Evolutionary conservation across 2,329 filamentous ascomycete species (phyloP), one percentile per base, ranked within the genome.

Genomic region (Epichloe bromicola): DNA sequence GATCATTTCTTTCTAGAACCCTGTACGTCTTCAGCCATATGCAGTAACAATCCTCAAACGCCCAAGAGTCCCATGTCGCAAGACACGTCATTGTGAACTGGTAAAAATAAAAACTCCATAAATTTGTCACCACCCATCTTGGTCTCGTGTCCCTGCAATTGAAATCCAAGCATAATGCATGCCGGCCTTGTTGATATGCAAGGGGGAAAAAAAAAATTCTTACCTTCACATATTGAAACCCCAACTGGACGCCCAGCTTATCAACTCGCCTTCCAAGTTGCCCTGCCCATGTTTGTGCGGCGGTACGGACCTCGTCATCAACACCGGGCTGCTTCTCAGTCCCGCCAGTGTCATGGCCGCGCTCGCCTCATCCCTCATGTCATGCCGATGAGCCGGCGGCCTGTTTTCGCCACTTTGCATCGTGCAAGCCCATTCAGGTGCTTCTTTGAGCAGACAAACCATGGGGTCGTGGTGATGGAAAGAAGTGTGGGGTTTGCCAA

Each of bases 391-490:
- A 30, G 45, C 39, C 23, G 38, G 20, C 5, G 43, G 5, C 30
- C 6, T 15, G 12, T 50, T 50, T 30, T 52, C 51, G 36, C 15
- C 15, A 39, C 45, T 26, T 12, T 34, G 30, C 37, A 50, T 48
- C n/a, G 48, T 5, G n/a, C 45, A 41, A 48, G 54, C 43, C 40
- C 59, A 54, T 14, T 41, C 49, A 5, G 55, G 56, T 4, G 55
- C 48, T 42, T 57, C 56, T 34, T 58, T 57, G 19, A 60, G 49
- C 8, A 59, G 53, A 4, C 51, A 50, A 7, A 58, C 55, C 12
- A 63, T 34, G 2, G 59, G 48, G 19, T 62, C 57, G 8, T 59
- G 53, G 7, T 59, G 34, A 43, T 55, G 60, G 42, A 63, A 61
- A 4, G 58, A 61, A 3, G 58, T 53, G 6, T 64, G 55, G 19